A percentile compares a stretch with the other conserved stretches of the same genome.
phyloP scores from a whole-genome alignment of 163 green algal species.

The Coccomyxa subellipsoidea region DNA sequence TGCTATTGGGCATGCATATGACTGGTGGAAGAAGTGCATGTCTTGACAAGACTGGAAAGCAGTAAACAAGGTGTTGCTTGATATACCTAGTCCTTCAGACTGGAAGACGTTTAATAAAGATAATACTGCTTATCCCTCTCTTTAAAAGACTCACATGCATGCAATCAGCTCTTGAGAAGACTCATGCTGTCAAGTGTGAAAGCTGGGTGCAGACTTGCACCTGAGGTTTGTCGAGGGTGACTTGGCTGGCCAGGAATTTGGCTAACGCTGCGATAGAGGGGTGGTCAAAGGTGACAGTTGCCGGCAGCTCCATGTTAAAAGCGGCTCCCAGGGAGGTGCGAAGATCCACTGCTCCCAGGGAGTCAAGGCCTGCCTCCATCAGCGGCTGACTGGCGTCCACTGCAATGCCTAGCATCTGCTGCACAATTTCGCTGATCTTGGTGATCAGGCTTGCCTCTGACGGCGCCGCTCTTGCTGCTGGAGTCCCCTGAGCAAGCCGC shows the following conservation, averaged over 20 bases:
- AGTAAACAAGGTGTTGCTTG: too few species aligned
- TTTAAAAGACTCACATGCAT: neutral
- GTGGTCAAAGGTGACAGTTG: slow-evolving; percentile 62
- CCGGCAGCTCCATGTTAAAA: slow-evolving; percentile 45
- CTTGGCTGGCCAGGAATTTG: slow-evolving; percentile 20
- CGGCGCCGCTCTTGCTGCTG: neutral
- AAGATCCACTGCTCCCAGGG: slow-evolving; percentile 58
- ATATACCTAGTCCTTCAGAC: too few species aligned
- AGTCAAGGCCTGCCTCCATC: slow-evolving; percentile 66
- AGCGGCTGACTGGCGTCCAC: slow-evolving; percentile 49
- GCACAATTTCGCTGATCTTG: neutral
- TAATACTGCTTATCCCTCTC: too few species aligned
- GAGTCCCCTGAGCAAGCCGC: neutral
- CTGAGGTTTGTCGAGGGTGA: neutral
- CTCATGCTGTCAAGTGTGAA: neutral
- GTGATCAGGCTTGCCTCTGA: neutral
- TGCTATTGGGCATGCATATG: too few species aligned
- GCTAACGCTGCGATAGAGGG: slow-evolving; percentile 37
- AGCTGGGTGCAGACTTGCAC: neutral
- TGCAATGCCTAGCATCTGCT: slow-evolving; percentile 7
- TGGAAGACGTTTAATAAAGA: too few species aligned
- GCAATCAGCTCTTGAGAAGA: neutral
- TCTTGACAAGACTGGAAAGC: too few species aligned
- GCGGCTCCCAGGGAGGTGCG: slow-evolving; percentile 37
- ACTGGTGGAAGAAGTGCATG: too few species aligned